phyloP scores from a whole-genome alignment of 805 yeast genomes.

The Saccharomycopsis sp. region DNA sequence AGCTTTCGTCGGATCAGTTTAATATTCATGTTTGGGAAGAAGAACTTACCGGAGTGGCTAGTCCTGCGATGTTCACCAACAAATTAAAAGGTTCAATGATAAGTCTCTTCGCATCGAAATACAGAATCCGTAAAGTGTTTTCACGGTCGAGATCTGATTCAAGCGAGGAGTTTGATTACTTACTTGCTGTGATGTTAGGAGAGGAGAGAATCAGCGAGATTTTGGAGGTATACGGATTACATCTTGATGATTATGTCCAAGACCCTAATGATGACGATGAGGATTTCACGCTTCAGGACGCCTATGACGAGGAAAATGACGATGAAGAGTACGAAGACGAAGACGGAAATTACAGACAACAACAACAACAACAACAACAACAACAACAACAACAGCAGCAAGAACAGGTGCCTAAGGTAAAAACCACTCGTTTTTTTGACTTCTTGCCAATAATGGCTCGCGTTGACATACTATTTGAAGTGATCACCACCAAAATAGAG shows the following conservation, averaged over 20 bases:
- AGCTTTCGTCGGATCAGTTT: constrained; percentile 44
- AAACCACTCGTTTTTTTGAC: constrained; percentile 28
- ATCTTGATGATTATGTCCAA: constrained; percentile 12
- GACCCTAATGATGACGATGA: constrained; percentile 12
- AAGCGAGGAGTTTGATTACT: constrained; percentile 27
- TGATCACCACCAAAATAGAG: constrained; percentile 38
- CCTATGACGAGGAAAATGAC: constrained; percentile 5
- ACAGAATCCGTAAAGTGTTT: not conserved
- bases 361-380: not conserved
- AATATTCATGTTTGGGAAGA: constrained; percentile 57
- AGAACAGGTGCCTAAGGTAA: not conserved
- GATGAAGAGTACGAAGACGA: constrained; percentile 2
- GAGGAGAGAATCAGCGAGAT: constrained; percentile 11
- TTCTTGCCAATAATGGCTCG: constrained; percentile 39
- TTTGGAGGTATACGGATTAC: constrained; percentile 7
- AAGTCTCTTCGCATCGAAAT: not conserved
- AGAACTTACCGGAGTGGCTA: constrained; percentile 43
- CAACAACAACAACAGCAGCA: not conserved
- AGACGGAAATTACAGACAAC: constrained; percentile 3
- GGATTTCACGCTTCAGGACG: constrained; percentile 20
- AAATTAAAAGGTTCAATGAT: constrained; percentile 31
- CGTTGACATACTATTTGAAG: constrained; percentile 39
- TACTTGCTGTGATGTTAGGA: constrained; percentile 17
- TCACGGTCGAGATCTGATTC: constrained; percentile 29
- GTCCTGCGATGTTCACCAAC: constrained; percentile 36